Conservation (phyloP, 108 stramenopile species). For the Chaetoceros tenuissimus region DNA sequence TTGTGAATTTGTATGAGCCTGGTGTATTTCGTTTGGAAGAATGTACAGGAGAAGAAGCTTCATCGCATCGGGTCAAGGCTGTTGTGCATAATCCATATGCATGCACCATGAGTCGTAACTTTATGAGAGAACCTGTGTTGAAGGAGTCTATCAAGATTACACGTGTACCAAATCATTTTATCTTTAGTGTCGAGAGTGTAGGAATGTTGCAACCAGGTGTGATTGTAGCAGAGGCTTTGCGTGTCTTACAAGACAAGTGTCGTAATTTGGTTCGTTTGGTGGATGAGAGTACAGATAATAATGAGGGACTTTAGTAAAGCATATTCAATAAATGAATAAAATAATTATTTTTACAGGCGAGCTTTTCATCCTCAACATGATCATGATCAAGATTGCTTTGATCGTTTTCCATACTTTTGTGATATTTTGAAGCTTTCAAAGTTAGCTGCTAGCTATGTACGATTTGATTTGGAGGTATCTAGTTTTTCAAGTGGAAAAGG, state of each 20-base stretch:
- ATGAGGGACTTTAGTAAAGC: too few relatives aligned
- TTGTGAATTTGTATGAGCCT: slow-evolving; percentile 83
- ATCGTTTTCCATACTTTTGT: too few relatives aligned
- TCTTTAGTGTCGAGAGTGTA: slow-evolving; percentile 92
- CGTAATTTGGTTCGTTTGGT: slow-evolving; percentile 30
- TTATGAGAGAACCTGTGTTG: slow-evolving; percentile 75
- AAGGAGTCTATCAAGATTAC: slow-evolving; percentile 73
- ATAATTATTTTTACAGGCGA: too few relatives aligned
- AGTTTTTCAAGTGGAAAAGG: too few relatives aligned
- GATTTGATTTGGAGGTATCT: too few relatives aligned
- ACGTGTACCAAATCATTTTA: slow-evolving; percentile 90
- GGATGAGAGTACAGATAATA: slow-evolving; percentile 19
- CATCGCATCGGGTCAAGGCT: slow-evolving; percentile 36
- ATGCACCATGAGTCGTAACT: slow-evolving; percentile 96
- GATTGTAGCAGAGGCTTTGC: slow-evolving; percentile 72
- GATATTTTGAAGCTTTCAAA: too few relatives aligned
- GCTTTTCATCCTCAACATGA: too few relatives aligned
- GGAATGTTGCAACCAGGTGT: slow-evolving; percentile 83
- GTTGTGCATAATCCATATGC: slow-evolving; percentile 80
- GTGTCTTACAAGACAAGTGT: slow-evolving; percentile 70
- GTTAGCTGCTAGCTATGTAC: too few relatives aligned
- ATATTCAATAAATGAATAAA: too few relatives aligned
- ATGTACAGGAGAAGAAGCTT: slow-evolving; percentile 8
- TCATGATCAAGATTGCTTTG: too few relatives aligned
- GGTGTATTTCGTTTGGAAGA: slow-evolving; percentile 65